Percentiles rank a stretch among this genome's conserved stretches.
phyloP scores from a whole-genome alignment of 1,284 basidiomycete genomes.

The Ceratobasidium sp. region DNA sequence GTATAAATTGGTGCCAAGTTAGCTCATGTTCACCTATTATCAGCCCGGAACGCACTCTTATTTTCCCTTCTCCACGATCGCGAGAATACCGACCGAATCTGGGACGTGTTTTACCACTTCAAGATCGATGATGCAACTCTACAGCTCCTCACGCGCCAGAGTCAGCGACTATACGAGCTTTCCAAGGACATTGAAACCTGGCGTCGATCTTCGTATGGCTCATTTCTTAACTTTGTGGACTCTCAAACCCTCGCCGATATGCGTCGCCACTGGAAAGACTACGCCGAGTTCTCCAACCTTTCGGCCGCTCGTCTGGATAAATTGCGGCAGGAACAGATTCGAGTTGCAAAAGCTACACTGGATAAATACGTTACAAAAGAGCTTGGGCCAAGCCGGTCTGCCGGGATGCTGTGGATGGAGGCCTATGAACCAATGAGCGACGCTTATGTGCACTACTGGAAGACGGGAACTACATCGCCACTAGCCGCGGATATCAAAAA shows the following conservation, averaged over 20 bases:
- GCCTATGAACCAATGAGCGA: not conserved
- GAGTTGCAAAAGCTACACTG: not conserved
- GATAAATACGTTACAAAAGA: not conserved
- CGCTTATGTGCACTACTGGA: constrained; percentile 25
- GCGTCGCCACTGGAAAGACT: constrained; percentile 13
- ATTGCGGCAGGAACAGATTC: constrained; percentile 5
- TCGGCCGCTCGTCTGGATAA: not conserved
- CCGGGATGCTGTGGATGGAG: constrained; percentile 19
- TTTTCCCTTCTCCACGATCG: constrained; percentile 59
- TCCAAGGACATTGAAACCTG: not conserved
- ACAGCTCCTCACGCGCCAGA: not conserved
- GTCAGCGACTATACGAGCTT: constrained; percentile 7
- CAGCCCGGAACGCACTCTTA: constrained; percentile 61
- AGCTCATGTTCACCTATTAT: constrained; percentile 46
- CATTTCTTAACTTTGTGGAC: constrained; percentile 12
- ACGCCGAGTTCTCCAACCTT: not conserved
- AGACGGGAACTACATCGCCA: constrained; percentile 17
- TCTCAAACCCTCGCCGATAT: constrained; percentile 1
- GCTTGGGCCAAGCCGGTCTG: constrained; percentile 1
- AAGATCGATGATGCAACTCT: constrained; percentile 8
- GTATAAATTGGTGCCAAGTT: not conserved
- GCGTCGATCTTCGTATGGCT: not conserved
- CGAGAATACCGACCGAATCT: constrained; percentile 56
- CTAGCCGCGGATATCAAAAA: not conserved
- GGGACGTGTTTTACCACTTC: constrained; percentile 63